Evolutionary conservation across 1,284 basidiomycete genomes (phyloP).

Genomic region (Naganishia cerealis): DNA sequence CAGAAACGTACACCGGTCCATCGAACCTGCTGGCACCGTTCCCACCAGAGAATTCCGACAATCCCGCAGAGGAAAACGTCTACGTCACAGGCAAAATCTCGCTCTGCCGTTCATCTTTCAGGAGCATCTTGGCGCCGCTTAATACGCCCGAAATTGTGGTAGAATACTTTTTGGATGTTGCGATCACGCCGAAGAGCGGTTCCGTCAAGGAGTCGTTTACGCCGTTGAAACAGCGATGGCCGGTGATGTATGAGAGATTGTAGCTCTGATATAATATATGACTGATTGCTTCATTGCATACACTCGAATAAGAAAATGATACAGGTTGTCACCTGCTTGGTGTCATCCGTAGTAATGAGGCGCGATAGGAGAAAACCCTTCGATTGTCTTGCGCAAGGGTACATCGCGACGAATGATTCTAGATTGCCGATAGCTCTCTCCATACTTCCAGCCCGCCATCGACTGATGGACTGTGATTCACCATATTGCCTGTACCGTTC

Average conservation of each 20-base stretch:
- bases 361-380: constrained; percentile 14
- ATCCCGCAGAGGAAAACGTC: constrained; percentile 11
- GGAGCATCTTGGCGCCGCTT: constrained; percentile 18
- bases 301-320: neutral
- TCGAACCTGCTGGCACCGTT: neutral
- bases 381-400: constrained; percentile 4
- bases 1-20: constrained; percentile 18
- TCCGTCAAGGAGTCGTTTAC: constrained; percentile 26
- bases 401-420: neutral
- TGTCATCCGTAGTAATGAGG: neutral
- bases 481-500: neutral
- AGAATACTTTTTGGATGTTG: constrained; percentile 24
- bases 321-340: neutral
- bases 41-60: neutral
- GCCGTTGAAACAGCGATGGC: constrained; percentile 17
- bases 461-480: neutral
- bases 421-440: neutral
- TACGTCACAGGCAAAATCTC: constrained; percentile 14
- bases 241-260: constrained; percentile 23
- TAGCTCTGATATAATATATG: constrained; percentile 6
- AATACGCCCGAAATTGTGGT: constrained; percentile 18
- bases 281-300: neutral
- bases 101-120: constrained; percentile 14
- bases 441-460: neutral
- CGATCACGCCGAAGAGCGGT: constrained; percentile 26